phyloP scores from a whole-genome alignment of 208 protist genomes.

The Crithidia sp. region DNA sequence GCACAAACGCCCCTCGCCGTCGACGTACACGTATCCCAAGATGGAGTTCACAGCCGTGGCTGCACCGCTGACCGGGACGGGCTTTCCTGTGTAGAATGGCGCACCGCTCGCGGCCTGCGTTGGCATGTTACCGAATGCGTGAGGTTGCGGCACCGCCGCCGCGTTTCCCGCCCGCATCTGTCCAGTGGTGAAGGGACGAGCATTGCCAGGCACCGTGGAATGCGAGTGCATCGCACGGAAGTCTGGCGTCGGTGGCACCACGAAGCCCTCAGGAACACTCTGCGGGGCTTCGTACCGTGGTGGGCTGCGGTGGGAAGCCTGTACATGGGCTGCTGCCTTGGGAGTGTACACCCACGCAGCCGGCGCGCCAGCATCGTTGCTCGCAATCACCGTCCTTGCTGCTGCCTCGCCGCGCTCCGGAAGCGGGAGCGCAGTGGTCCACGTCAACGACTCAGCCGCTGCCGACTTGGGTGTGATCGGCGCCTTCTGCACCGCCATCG shows the following conservation, averaged over 20 bases:
- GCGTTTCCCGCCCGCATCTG: background rate
- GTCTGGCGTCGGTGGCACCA: background rate
- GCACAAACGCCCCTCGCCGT: slow-evolving; percentile 14
- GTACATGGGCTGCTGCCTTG: slow-evolving; percentile 1
- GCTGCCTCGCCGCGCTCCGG: background rate
- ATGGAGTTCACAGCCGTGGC: slow-evolving; percentile 9
- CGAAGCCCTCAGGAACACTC: background rate
- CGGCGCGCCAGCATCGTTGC: slow-evolving; percentile 6
- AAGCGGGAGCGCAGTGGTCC: background rate
- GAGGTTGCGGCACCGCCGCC: background rate
- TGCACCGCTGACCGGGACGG: background rate
- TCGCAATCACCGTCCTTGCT: slow-evolving; percentile 3
- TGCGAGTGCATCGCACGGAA: background rate
- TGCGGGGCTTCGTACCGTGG: slow-evolving; percentile 14
- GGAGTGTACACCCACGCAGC: slow-evolving; percentile 11
- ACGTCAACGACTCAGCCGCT: background rate
- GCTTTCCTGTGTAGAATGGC: background rate
- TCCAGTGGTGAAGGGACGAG: background rate
- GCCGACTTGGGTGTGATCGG: background rate
- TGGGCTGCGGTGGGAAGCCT: background rate
- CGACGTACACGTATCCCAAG: slow-evolving; percentile 23
- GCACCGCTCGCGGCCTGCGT: background rate
- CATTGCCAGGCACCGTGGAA: background rate
- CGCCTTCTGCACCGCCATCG: background rate
- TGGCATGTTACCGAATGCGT: background rate